Evolutionary conservation across 2,329 filamentous ascomycete species (phyloP).

Genomic region (Lecanicillium sp.): DNA sequence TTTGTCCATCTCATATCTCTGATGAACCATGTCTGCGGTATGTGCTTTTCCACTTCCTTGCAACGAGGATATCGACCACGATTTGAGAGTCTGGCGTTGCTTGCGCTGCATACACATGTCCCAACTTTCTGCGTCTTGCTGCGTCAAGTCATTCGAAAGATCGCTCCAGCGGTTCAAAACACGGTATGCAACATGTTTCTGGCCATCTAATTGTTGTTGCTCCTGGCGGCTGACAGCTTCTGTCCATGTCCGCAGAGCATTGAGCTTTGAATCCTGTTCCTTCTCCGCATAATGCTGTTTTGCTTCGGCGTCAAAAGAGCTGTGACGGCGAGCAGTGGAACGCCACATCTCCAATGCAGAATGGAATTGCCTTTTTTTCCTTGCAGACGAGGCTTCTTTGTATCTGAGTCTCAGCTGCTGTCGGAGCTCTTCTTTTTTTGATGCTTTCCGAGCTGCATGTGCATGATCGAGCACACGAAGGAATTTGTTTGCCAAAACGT

Average conservation of each 20-base stretch:
- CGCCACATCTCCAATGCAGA: conserved; percentile 4
- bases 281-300: conserved; percentile 12
- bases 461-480: conserved; percentile 7
- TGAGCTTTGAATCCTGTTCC: background rate
- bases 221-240: conserved; percentile 17
- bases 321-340: background rate
- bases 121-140: conserved; percentile 23
- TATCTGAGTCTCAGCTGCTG: conserved; percentile 10
- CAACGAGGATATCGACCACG: conserved; percentile 32
- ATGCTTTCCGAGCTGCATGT: background rate
- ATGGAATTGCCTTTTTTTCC: conserved; percentile 9
- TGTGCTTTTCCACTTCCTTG: conserved; percentile 33
- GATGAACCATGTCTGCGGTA: conserved; percentile 28
- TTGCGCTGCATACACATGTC: conserved; percentile 27
- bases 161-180: conserved; percentile 21
- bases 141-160: conserved; percentile 19
- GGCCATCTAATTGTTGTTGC: background rate
- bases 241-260: conserved; percentile 21
- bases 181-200: background rate
- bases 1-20: conserved; percentile 28
- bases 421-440: conserved; percentile 9
- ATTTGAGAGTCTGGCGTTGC: conserved; percentile 29
- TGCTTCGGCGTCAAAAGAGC: background rate
- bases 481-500: conserved; percentile 7
- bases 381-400: conserved; percentile 8